Evolutionary conservation across 2,329 filamentous ascomycete genomes (phyloP).

Genomic region (Ophiostoma sp.): DNA sequence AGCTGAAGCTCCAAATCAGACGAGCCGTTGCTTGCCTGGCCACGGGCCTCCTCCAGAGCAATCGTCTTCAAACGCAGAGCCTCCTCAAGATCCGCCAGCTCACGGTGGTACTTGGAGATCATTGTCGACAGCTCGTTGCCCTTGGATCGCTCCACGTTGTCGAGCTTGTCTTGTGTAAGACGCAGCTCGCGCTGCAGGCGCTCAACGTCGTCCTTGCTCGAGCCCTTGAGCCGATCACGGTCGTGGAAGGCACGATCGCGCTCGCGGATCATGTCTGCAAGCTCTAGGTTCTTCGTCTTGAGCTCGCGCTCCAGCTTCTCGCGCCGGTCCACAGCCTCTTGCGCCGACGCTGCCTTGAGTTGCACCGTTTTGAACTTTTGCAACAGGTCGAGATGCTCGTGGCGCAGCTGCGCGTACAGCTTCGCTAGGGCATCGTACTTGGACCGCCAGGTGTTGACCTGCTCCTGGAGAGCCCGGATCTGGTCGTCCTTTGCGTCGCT

Average conservation of each 20-base stretch:
- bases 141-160: slow-evolving; percentile 88
- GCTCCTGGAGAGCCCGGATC: slow-evolving; percentile 85
- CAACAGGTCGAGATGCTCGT: slow-evolving; percentile 89
- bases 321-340: slow-evolving; percentile 89
- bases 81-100: slow-evolving; percentile 95
- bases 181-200: slow-evolving; percentile 91
- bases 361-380: slow-evolving; percentile 96
- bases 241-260: slow-evolving; percentile 90
- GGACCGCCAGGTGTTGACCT: slow-evolving; percentile 93
- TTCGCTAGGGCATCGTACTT: slow-evolving; percentile 97
- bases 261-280: slow-evolving; percentile 98
- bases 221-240: slow-evolving; percentile 78
- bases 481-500: slow-evolving; percentile 88
- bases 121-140: slow-evolving; percentile 91
- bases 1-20: slow-evolving; percentile 80
- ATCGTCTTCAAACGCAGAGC: slow-evolving; percentile 81
- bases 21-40: slow-evolving; percentile 71
- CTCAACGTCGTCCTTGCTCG: slow-evolving; percentile 87
- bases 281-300: slow-evolving; percentile 98
- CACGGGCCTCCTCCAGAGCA: slow-evolving; percentile 75
- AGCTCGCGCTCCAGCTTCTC: slow-evolving; percentile 96
- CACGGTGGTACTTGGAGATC: slow-evolving; percentile 92
- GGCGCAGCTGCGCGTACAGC: slow-evolving; percentile 89
- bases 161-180: slow-evolving; percentile 83
- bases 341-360: slow-evolving; percentile 91